phyloP scores from a whole-genome alignment of 73 alveolate genomes.

The Breviolum minutum region DNA sequence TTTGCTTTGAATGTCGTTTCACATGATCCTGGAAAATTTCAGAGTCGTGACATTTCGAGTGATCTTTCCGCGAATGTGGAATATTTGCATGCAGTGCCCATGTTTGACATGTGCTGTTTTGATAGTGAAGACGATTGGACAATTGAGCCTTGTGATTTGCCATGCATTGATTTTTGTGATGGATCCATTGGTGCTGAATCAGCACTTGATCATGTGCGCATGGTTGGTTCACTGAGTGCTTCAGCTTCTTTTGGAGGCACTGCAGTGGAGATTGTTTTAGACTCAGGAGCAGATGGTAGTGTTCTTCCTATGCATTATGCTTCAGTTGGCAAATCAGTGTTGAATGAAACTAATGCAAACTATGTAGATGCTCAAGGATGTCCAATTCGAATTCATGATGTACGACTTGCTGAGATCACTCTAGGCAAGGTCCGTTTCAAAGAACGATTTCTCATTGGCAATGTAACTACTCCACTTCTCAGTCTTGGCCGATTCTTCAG shows the following conservation, averaged over 20 bases:
- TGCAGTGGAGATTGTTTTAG: not conserved
- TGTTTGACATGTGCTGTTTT: too few species aligned
- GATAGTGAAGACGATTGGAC: too few species aligned
- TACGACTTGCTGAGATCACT: not conserved
- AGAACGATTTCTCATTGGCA: not conserved
- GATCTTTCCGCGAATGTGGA: too few species aligned
- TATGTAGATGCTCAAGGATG: slow-evolving; percentile 8
- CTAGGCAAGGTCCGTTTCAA: not conserved
- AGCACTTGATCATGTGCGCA: too few species aligned
- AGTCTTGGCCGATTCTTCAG: not conserved
- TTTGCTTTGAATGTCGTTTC: too few species aligned
- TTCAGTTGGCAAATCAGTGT: not conserved
- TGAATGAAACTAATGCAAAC: not conserved
- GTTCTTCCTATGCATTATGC: not conserved
- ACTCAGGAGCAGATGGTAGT: slow-evolving; percentile 23
- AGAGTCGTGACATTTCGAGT: too few species aligned
- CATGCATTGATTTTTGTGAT: too few species aligned
- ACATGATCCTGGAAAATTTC: too few species aligned
- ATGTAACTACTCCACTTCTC: not conserved
- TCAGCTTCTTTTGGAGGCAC: not conserved
- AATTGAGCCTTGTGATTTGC: too few species aligned
- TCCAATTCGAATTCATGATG: not conserved
- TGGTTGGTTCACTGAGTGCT: not conserved
- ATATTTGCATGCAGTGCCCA: too few species aligned
- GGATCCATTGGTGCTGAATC: too few species aligned